Percentiles rank a stretch among this genome's conserved stretches.
Conservation (phyloP, 1,284 basidiomycete genomes). For the Singerocomus inundabilis region DNA sequence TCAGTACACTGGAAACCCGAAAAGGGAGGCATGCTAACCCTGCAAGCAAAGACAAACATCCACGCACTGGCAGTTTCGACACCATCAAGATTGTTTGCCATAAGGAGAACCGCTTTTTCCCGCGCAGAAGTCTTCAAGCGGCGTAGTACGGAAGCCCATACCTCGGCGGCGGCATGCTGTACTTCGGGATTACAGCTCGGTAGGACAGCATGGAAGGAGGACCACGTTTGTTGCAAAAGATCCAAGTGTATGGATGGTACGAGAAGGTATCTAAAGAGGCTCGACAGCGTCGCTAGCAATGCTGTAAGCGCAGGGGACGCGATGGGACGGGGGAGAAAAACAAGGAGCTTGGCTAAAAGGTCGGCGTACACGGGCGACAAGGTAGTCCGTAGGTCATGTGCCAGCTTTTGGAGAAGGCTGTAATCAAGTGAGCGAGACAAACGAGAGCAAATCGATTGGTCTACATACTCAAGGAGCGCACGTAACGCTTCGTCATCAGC, state of each 20-base stretch:
- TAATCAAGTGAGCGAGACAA: constrained; percentile 15
- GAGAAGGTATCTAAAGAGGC: constrained; percentile 68
- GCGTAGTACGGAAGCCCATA: constrained; percentile 71
- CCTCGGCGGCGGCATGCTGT: constrained; percentile 70
- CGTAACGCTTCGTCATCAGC: constrained; percentile 69
- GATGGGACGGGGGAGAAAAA: constrained; percentile 57
- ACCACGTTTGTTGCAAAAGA: constrained; percentile 59
- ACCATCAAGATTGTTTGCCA: constrained; percentile 45
- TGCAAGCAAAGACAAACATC: constrained; percentile 69
- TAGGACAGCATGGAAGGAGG: constrained; percentile 45
- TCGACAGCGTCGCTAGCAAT: constrained; percentile 63
- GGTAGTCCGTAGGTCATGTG: constrained; percentile 73
- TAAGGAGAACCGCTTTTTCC: constrained; percentile 48
- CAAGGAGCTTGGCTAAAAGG: constrained; percentile 53
- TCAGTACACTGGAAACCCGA: constrained; percentile 2
- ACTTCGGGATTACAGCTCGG: constrained; percentile 64
- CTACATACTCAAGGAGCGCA: constrained; percentile 69
- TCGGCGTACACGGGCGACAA: constrained; percentile 57
- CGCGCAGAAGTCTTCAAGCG: constrained; percentile 56
- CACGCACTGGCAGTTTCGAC: constrained; percentile 64
- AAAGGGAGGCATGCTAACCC: constrained; percentile 44
- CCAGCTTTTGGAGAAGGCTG: constrained; percentile 72
- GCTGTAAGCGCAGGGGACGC: constrained; percentile 58
- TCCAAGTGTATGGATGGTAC: constrained; percentile 53
- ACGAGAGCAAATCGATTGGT: background rate